Evolutionary conservation across 2,329 filamentous ascomycete genomes (phyloP), one percentile per base, ranked within the genome.

Genomic region (Clonostachys sp.): DNA sequence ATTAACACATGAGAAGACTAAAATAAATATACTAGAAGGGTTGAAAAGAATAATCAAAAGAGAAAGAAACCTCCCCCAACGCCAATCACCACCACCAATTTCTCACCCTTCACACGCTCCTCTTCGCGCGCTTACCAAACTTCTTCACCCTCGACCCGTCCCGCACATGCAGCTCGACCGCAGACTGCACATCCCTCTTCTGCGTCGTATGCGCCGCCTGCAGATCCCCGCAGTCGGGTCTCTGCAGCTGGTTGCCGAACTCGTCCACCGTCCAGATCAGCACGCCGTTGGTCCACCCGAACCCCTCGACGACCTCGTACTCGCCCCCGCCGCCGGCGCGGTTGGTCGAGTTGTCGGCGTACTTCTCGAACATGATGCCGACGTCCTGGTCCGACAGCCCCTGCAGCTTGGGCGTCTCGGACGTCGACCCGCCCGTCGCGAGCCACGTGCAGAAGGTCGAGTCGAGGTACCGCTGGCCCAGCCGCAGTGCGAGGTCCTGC

Each of bases 361-460:
- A 87, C 70, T 87, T 87, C 61, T 87, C 84, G 59, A 87, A 87
- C 71, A 87, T 86, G 59, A 78, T 80, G 18, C 84, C 84, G 8
- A 64, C 63, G 17, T 71, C 65, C 7, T 67, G 55, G 2, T 67
- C 56, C 0, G 63, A 57, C 1, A 78, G 60, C 1, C 77, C 77
- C 14, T 62, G 60, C 46, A 83, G 67, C 59, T 71, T 75, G 33
- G 75, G 76, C 40, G 68, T 73, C 51, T 70, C 63, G 12, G 68
- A 67, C 0, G 82, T 86, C 3, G 75, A 73, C 5, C 83, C 84
- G 18, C 84, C 84, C 0, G 84, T 87, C 6, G 80, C 79, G 49
- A 76, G 80, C 84, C 83, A 87, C 1, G 83, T 86, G 67, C 84
- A 87, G 59, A 86, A 87, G 1, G 83, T 74, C 16, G 78, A 83